Base-by-base conservation (phyloP, 2,329 filamentous ascomycete genomes). In the Hypoxylon sp. region DNA sequence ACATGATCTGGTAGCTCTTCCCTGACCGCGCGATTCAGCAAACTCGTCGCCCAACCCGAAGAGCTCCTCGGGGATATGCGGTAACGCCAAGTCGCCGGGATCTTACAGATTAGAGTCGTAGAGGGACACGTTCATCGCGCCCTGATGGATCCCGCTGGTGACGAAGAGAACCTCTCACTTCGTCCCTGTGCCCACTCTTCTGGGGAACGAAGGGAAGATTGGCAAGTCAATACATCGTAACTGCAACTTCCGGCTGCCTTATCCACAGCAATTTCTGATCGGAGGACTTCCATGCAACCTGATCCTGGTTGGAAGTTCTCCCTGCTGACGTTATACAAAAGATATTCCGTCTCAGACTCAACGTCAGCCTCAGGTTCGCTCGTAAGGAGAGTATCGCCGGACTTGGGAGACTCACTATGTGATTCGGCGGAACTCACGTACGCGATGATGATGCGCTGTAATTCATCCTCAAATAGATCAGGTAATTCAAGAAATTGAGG, bases 281-380 rank as follows among this genome's bases (percentile, higher is more conserved):
- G 44, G 56, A 49, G 44, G n/a, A 20, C 48, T 37, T 35, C 7
- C 8, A 11, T 40, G 22, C 31, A 22, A 10, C 8, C 11, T 13
- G 20, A 50, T 31, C 13, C 33, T 56, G 30, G 37, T 56, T 27
- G 10, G 22, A 50, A 50, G 44, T 44, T 20, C 51, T 37, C 14
- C 40, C 14, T 27, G 31, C 60, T 57, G 60, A 63, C 33, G 60
- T 55, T 54, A 63, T 50, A 56, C 31, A 35, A 22, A 27, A 48
- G n/a, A 31, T 58, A 48, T 33, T 49, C 25, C 44, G 46, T 31
- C 31, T 59, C 44, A n/a, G 44, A 22, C 31, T 3, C 31, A 40
- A 40, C 56, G 20, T 50, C 56, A 59, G 60, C 60, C 44, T 51
- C 51, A 25, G 31, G 22, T 13, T 17, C 7, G 17, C n/a, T 17